phyloP scores from a whole-genome alignment of 2,329 filamentous ascomycete species.

The Colletotrichum euphorbiae region DNA sequence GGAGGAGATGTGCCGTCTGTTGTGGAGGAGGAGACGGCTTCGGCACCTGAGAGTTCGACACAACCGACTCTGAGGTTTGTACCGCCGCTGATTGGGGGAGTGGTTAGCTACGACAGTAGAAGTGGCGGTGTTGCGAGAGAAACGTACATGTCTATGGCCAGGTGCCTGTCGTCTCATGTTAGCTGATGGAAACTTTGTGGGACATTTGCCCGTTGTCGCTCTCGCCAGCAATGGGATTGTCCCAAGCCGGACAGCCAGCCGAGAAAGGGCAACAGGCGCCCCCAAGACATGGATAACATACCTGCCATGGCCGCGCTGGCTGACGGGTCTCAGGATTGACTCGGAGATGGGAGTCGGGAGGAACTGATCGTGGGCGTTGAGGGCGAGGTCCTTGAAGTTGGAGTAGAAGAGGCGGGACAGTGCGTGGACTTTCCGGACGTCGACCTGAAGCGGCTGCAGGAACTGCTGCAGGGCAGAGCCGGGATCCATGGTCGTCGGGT shows the following conservation, averaged over 20 bases:
- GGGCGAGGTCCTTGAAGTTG: conserved; percentile 63
- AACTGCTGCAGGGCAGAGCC: conserved; percentile 53
- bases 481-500: conserved; percentile 26
- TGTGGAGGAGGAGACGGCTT: conserved; percentile 2
- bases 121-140: conserved; percentile 1
- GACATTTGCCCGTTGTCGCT: no score
- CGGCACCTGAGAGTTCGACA: conserved; percentile 65
- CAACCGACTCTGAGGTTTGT: conserved; percentile 78
- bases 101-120: neutral
- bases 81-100: conserved; percentile 64
- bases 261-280: neutral
- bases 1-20: conserved; percentile 48
- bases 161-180: conserved; percentile 57
- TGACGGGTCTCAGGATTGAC: conserved; percentile 63
- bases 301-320: conserved; percentile 58
- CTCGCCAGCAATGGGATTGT: no score
- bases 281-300: conserved; percentile 49
- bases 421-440: conserved; percentile 56
- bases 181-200: conserved; percentile 14
- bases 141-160: conserved; percentile 74
- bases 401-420: conserved; percentile 61
- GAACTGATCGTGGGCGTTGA: conserved; percentile 66
- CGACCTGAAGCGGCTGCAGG: conserved; percentile 62
- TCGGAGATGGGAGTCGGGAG: conserved; percentile 71
- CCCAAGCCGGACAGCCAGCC: no score